Evolutionary conservation across 148 eudicot species (phyloP).

Genomic region (Fagopyrum homotropicum): DNA sequence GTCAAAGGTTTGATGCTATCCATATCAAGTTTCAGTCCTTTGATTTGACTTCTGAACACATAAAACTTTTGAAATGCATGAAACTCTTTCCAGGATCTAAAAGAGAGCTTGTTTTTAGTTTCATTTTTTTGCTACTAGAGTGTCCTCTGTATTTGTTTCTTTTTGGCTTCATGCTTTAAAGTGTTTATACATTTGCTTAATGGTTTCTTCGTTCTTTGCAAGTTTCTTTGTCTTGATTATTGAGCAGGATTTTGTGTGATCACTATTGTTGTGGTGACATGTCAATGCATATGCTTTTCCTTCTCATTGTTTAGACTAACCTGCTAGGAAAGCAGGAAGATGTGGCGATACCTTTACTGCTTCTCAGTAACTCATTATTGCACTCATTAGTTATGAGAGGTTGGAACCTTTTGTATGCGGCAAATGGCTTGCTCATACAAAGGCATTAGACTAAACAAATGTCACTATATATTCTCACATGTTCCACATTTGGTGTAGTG

Average conservation of each 20-base stretch:
- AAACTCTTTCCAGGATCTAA: neutral
- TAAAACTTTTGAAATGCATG: neutral
- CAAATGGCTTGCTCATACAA: neutral
- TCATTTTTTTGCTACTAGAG: neutral
- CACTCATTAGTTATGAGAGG: neutral
- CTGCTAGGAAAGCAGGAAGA: neutral
- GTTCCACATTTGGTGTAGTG: slow-evolving; percentile 51
- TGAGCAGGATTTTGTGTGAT: neutral
- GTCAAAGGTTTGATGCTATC: slow-evolving; percentile 42
- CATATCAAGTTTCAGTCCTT: neutral
- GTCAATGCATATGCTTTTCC: neutral
- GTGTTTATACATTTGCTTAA: neutral
- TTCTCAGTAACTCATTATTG: neutral
- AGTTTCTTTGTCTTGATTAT: neutral
- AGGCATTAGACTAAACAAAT: neutral
- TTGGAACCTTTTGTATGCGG: neutral
- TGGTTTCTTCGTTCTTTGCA: neutral
- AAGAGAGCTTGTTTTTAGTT: neutral
- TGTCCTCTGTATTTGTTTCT: neutral
- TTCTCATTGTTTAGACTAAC: neutral
- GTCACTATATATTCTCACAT: slow-evolving; percentile 24
- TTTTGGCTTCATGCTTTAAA: neutral
- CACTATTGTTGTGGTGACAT: neutral
- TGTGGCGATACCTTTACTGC: neutral
- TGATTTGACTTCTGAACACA: neutral